Evolutionary conservation across 805 yeast species (phyloP).

Genomic region (Ogataea polymorpha): DNA sequence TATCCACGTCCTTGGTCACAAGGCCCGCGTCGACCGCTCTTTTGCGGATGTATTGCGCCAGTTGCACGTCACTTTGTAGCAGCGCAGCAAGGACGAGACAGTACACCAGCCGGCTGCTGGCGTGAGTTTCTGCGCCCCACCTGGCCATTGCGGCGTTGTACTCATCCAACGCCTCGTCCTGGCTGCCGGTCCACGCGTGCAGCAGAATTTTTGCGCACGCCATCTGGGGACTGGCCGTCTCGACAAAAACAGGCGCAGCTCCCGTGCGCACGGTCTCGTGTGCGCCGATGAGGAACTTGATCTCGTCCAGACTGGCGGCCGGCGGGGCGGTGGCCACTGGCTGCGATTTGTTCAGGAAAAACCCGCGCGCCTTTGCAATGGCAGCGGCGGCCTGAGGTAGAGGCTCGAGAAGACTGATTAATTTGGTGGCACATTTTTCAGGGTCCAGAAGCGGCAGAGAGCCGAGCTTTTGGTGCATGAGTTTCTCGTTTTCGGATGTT

Average conservation of each 20-base stretch:
- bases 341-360: background rate
- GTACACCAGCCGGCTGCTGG: slow-evolving; percentile 22
- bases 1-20: slow-evolving; percentile 22
- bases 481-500: slow-evolving; percentile 1
- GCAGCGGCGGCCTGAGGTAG: slow-evolving; percentile 1
- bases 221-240: background rate
- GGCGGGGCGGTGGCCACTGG: background rate
- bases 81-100: slow-evolving; percentile 28
- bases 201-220: slow-evolving; percentile 3
- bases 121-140: slow-evolving; percentile 3
- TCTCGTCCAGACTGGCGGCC: background rate
- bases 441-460: slow-evolving; percentile 3
- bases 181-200: slow-evolving; percentile 17
- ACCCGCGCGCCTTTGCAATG: slow-evolving; percentile 2
- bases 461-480: slow-evolving; percentile 5
- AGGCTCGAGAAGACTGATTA: background rate
- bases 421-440: background rate
- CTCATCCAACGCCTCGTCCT: slow-evolving; percentile 30
- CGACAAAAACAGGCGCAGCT: background rate
- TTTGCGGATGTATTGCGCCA: slow-evolving; percentile 32
- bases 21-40: slow-evolving; percentile 28
- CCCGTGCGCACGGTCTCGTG: slow-evolving; percentile 4
- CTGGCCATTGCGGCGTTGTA: slow-evolving; percentile 29
- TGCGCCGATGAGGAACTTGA: background rate
- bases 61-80: slow-evolving; percentile 27